A percentile compares a stretch with the other conserved stretches of the same genome.
Conservation (phyloP, 345 rosid species). For the Dimocarpus longan region DNA sequence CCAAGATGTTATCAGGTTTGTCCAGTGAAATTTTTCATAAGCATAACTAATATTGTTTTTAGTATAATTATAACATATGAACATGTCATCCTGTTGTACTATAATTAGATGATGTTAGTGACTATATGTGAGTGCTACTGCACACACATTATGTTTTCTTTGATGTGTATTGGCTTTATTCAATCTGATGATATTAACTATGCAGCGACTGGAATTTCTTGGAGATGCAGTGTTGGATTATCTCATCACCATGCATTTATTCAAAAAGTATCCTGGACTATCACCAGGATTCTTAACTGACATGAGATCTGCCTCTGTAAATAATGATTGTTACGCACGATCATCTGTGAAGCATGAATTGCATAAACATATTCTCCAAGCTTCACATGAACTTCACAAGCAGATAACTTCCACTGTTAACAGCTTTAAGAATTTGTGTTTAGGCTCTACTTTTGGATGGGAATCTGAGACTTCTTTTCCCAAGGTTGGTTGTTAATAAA, state of each 20-base stretch:
- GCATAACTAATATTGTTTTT: too few species aligned
- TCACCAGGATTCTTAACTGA: constrained; percentile 86
- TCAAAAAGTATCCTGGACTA: constrained; percentile 55
- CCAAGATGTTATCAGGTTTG: constrained; percentile 91
- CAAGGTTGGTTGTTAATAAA: constrained; percentile 51
- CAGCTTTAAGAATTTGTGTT: constrained; percentile 34
- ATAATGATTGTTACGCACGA: constrained; percentile 80
- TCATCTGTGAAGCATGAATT: constrained; percentile 57
- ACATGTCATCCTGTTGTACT: neutral
- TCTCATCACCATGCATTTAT: constrained; percentile 63
- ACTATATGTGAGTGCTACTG: neutral
- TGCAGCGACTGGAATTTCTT: constrained; percentile 91
- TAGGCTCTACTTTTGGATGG: constrained; percentile 67
- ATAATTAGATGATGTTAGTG: neutral
- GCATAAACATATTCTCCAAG: constrained; percentile 70
- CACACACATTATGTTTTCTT: neutral
- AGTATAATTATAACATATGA: neutral
- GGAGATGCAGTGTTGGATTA: constrained; percentile 90
- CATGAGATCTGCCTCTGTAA: constrained; percentile 93
- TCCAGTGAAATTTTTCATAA: neutral
- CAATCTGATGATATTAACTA: neutral
- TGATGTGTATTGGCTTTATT: neutral
- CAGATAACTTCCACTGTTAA: constrained; percentile 41
- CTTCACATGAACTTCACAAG: constrained; percentile 64
- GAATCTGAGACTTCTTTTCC: constrained; percentile 77